A percentile compares a stretch with the other conserved stretches of the same genome.
Conservation (phyloP, 805 yeast genomes). For the Monosporozyma servazzii region DNA sequence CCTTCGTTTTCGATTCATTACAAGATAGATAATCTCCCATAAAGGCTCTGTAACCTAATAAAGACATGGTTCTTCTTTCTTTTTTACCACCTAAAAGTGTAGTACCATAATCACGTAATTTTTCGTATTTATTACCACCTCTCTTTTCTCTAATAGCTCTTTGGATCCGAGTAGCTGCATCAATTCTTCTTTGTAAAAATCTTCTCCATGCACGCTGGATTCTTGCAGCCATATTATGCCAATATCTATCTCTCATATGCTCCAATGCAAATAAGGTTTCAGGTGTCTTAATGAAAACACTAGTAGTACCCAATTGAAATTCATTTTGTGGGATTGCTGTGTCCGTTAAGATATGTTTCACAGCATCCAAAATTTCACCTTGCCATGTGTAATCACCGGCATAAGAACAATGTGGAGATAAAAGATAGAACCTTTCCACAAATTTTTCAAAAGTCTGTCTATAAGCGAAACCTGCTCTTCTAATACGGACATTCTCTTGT, state of each 20-base stretch:
- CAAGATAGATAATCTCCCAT: slow-evolving; percentile 93
- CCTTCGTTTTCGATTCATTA: slow-evolving; percentile 66
- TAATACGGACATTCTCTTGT: slow-evolving; percentile 91
- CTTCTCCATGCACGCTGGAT: slow-evolving; percentile 96
- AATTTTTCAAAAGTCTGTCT: slow-evolving; percentile 94
- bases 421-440: slow-evolving; percentile 83
- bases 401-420: slow-evolving; percentile 84
- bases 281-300: slow-evolving; percentile 92
- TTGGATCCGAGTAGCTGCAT: slow-evolving; percentile 77
- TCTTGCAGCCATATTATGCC: slow-evolving; percentile 97
- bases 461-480: slow-evolving; percentile 98
- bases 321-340: slow-evolving; percentile 69
- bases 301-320: slow-evolving; percentile 84
- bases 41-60: slow-evolving; percentile 79
- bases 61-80: slow-evolving; percentile 81
- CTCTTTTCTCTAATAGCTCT: slow-evolving; percentile 71
- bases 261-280: slow-evolving; percentile 93
- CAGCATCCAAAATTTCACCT: slow-evolving; percentile 50
- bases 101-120: slow-evolving; percentile 78
- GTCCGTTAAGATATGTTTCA: slow-evolving; percentile 42
- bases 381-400: slow-evolving; percentile 72
- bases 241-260: slow-evolving; percentile 90
- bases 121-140: slow-evolving; percentile 75
- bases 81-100: slow-evolving; percentile 62
- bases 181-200: slow-evolving; percentile 68